Base-by-base conservation (phyloP, 2,329 filamentous ascomycete species). In the Cytospora paraplurivora region DNA sequence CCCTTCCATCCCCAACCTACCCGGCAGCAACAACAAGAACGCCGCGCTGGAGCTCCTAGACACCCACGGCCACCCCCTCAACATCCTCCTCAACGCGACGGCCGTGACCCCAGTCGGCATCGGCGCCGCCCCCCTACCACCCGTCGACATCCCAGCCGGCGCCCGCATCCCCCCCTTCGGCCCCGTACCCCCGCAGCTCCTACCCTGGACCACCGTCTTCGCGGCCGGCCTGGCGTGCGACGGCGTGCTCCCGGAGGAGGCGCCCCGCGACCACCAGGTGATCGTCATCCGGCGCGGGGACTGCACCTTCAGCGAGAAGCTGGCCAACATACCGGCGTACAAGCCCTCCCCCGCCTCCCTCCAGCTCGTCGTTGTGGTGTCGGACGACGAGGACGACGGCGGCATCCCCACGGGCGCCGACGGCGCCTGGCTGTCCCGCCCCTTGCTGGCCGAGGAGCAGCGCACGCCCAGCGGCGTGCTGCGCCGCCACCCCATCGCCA, bases 281-380 rank as follows among this genome's bases (percentile, higher is more conserved):
- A 87, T 99, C 64, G 85, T 97, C 56, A 82, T 98, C 70, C 87
- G 85, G 34, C 87, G 95, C 7, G 94, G 95, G 47, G 87, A 86
- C 1, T 99, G 95, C 77, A 89, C 85, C 32, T 98, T 98, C 75
- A 88, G 85, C 41, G 78, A 89, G 34, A 99, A 99, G 75, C 78
- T 98, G 0, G 82, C 84, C 58, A 93, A 92, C 68, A 93, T 98
- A n/a, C 93, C 94, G 0, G 85, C 86, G 11, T 94, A 88, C 72
- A 81, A 87, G 1, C 88, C 90, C 0, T 79, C 81, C 0, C 74
- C 80, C 0, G 73, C 76, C 3, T 82, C 87, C 0, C 79, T 98
- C 19, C 91, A 96, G 74, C 83, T 98, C 4, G 92, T 98, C 34
- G 79, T 98, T 51, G 78, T 97, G 0, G 85, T 97, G 1, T 88